Evolutionary conservation across 352 stramenopile species (phyloP).

Genomic region (Phytophthora parvispora): DNA sequence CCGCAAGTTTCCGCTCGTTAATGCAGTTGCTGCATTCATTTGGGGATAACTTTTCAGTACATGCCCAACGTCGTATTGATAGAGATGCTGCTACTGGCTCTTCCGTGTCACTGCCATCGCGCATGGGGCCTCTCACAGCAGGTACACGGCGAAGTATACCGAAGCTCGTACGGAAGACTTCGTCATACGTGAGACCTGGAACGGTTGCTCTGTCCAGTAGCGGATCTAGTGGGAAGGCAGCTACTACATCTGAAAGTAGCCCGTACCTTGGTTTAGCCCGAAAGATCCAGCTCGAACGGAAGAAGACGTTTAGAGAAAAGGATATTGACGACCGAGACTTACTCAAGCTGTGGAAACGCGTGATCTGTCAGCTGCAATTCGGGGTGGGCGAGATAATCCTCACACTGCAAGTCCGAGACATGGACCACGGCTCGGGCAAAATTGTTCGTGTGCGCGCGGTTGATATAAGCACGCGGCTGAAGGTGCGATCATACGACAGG

Average conservation of each 20-base stretch:
- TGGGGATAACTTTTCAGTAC: conserved; percentile 67
- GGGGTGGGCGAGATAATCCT: conserved; percentile 61
- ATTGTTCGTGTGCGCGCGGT: conserved; percentile 62
- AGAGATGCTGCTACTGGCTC: conserved; percentile 25
- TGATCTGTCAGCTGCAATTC: conserved; percentile 72
- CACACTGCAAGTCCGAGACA: conserved; percentile 64
- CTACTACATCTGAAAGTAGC: conserved; percentile 35
- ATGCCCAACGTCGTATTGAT: conserved; percentile 42
- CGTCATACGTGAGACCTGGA: conserved; percentile 36
- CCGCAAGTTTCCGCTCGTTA: conserved; percentile 66
- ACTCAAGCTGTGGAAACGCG: conserved; percentile 83
- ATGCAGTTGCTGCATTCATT: conserved; percentile 76
- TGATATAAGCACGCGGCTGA: conserved; percentile 73
- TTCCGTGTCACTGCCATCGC: conserved; percentile 7
- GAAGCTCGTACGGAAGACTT: conserved; percentile 36
- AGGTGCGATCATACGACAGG: conserved; percentile 74
- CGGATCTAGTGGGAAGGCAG: conserved; percentile 24
- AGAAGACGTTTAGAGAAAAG: conserved; percentile 51
- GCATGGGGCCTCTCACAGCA: conserved; percentile 9
- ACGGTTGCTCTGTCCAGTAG: conserved; percentile 33
- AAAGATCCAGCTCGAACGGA: conserved; percentile 48
- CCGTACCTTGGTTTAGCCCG: conserved; percentile 48
- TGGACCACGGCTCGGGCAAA: conserved; percentile 48
- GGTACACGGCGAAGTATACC: conserved; percentile 35
- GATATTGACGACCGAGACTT: conserved; percentile 77